Evolutionary conservation across 108 stramenopile species (phyloP).

Genomic region (Cyclotella atomus): DNA sequence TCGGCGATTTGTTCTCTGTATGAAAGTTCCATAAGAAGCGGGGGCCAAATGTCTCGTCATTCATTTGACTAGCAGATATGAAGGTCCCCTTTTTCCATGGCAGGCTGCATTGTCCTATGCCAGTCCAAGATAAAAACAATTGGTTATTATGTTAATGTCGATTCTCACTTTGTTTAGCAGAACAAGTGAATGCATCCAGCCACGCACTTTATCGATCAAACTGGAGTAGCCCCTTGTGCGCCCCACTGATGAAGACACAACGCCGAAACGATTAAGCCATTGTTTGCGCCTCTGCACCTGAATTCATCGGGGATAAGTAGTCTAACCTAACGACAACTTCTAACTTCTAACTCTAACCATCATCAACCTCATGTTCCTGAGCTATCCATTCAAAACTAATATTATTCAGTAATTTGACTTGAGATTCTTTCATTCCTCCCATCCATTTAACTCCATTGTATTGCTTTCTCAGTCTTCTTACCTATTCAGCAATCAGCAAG

Average conservation of each 20-base stretch:
- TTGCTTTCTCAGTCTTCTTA: no score
- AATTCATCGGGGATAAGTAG: background rate
- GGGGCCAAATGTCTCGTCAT: constrained; percentile 5
- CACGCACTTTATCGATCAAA: background rate
- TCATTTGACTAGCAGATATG: background rate
- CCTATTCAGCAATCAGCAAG: no score
- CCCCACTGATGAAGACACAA: background rate
- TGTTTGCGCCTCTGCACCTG: constrained; percentile 7
- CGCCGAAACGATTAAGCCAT: background rate
- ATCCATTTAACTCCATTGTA: no score
- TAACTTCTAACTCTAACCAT: no score
- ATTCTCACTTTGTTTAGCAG: no score
- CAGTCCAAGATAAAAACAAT: background rate
- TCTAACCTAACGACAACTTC: no score
- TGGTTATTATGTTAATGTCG: no score
- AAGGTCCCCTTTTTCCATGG: constrained; percentile 4
- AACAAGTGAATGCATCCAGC: no score
- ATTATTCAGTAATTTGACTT: no score
- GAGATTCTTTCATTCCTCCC: no score
- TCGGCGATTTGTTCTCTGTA: constrained; percentile 3
- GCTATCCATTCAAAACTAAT: no score
- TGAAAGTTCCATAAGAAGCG: background rate
- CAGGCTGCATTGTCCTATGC: background rate
- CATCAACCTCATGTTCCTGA: no score
- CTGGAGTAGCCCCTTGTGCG: background rate